These are phyloP conservation scores for Parathielavia appendiculata DNA, from an alignment of 495 filamentous ascomycete genomes.

Conservation along the genomic window DNA sequence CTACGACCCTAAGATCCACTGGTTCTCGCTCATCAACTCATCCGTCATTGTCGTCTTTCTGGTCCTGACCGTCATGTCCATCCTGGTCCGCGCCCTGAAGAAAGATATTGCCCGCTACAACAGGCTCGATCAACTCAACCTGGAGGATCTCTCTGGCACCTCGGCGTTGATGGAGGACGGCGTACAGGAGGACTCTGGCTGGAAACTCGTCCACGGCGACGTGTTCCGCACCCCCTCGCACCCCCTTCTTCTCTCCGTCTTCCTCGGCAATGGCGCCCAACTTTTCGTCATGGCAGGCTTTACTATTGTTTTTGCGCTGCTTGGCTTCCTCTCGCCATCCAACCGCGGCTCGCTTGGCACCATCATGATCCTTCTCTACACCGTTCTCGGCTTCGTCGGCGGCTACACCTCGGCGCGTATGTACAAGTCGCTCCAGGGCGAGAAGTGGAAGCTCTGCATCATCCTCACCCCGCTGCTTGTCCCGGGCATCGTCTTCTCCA, in stretches of 20 bases:
- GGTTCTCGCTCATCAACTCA: conserved; percentile 95
- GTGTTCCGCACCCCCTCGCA: conserved; percentile 86
- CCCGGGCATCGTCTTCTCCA: conserved; percentile 77
- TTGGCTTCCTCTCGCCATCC: conserved; percentile 90
- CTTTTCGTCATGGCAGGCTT: conserved; percentile 96
- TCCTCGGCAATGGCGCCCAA: conserved; percentile 91
- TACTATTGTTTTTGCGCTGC: conserved; percentile 86
- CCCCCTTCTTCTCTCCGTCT: conserved; percentile 75
- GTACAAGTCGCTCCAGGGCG: conserved; percentile 89
- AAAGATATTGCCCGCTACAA: conserved; percentile 98
- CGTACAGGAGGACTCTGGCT: conserved; percentile 94
- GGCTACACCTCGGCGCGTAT: conserved; percentile 84
- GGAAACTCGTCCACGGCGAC: conserved; percentile 97
- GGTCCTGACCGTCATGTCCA: conserved; percentile 81
- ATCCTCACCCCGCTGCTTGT: conserved; percentile 78
- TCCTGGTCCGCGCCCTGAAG: conserved; percentile 76
- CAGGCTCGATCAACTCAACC: conserved; percentile 74
- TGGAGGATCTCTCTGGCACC: conserved; percentile 76
- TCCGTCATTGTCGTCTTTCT: conserved; percentile 90
- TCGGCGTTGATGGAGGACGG: conserved; percentile 74
- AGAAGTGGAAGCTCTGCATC: conserved; percentile 92
- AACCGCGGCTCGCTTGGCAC: conserved; percentile 91
- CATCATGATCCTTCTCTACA: conserved; percentile 87
- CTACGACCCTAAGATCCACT: conserved; percentile 93
- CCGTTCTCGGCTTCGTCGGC: conserved; percentile 84